Base-by-base conservation (phyloP, 257 asterid genomes). In the Scutellaria barbata region DNA sequence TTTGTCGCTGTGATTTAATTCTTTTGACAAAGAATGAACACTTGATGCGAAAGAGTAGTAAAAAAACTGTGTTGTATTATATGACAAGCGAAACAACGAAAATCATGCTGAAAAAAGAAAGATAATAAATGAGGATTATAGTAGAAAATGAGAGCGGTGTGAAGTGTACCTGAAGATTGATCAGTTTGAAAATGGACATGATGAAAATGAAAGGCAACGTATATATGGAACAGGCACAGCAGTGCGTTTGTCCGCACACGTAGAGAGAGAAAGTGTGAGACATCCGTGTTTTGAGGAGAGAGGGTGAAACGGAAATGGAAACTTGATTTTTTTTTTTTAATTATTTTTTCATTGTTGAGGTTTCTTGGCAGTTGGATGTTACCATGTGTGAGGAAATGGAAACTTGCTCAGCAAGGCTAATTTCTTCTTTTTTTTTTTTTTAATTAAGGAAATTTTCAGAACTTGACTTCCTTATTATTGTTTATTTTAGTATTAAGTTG, bases 261-360 rank as follows among this genome's bases (percentile, higher is more conserved):
- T 78, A 77, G 81, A 75, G 78, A 86, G 82, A 75, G 74, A 72
- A 7, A 46, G 6, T 12, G 67, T 77, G 81, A 73, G 72, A 78
- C 10, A 72, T 74, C 77, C 87, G 83, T 77, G 81, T 64, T 75
- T 73, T 57, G 56, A 52, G 78, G 77, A 37, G 81, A 79, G 70
- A 25, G 72, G 63, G 35, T 2, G 35, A 2, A 4, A 30, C 5
- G 5, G 35, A 30, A 4, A 30, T 2, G 35, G 35, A 30, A 2
- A 2, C 35, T 30, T 30, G 35, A 0, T 0, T 5, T 30, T 30
- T 30, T 30, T 30, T 30, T 30, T 30, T 25, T 25, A n/a, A n/a
- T 25, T 25, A 1, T 25, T 25, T 1, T 1, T 25, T 25, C 57
- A 47, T n/a, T 53, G 60, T n/a, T n/a, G 55, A 71, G 74, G 54